Evolutionary conservation across 495 filamentous ascomycete genomes (phyloP).

Genomic region (Stereocaulon alpinum): DNA sequence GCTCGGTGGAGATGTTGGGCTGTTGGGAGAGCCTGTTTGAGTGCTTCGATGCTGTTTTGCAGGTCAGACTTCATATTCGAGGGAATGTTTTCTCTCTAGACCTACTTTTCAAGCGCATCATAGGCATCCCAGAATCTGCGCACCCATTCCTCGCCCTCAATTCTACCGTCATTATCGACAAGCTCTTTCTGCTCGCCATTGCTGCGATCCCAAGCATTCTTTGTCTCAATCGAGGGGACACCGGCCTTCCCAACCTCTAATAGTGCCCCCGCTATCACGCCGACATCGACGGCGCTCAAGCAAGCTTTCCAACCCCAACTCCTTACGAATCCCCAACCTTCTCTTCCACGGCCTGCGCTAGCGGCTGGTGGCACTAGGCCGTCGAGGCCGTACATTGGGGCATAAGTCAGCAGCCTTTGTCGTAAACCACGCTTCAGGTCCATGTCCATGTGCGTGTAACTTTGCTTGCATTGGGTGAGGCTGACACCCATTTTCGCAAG

Average conservation of each 20-base stretch:
- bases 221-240: slow-evolving; percentile 19
- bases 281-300: slow-evolving; percentile 82
- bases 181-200: slow-evolving; percentile 30
- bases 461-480: slow-evolving; percentile 85
- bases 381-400: slow-evolving; percentile 81
- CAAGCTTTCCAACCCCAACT: slow-evolving; percentile 98
- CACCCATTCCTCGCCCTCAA: slow-evolving; percentile 57
- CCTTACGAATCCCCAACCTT: slow-evolving; percentile 93
- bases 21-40: slow-evolving; percentile 64
- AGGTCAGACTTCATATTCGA: slow-evolving; percentile 29
- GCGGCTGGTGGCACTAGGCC: slow-evolving; percentile 68
- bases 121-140: slow-evolving; percentile 86
- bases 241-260: slow-evolving; percentile 64
- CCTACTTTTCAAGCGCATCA: slow-evolving; percentile 70
- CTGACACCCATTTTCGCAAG: slow-evolving; percentile 97
- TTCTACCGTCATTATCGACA: slow-evolving; percentile 34
- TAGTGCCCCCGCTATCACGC: slow-evolving; percentile 78
- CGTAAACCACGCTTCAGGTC: slow-evolving; percentile 81
- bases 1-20: slow-evolving; percentile 85
- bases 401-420: slow-evolving; percentile 78
- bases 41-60: slow-evolving; percentile 51
- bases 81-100: slow-evolving; percentile 26
- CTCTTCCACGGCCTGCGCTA: slow-evolving; percentile 48
- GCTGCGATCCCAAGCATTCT: slow-evolving; percentile 25
- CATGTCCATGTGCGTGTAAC: slow-evolving; percentile 98